These are phyloP conservation scores for Syzygium grande DNA, from an alignment of 345 rosid species.

Conservation along the genomic window DNA sequence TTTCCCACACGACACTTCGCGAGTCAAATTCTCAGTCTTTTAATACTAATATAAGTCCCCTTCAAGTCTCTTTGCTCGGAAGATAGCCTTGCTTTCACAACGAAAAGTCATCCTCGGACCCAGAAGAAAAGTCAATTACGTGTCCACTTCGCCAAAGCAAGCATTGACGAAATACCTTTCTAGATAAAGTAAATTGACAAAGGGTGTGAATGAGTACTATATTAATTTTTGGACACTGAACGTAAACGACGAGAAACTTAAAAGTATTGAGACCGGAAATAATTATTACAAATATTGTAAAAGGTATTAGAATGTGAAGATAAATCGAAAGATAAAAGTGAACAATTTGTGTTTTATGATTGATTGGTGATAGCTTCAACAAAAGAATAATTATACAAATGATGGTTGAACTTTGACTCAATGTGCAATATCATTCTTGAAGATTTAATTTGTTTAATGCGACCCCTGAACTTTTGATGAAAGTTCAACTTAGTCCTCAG, in stretches of 20 bases:
- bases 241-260: neutral
- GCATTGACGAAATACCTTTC: neutral
- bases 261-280: neutral
- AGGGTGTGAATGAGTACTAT: neutral
- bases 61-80: neutral
- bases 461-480: neutral
- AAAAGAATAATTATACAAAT: neutral
- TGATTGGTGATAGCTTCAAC: neutral
- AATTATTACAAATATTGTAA: neutral
- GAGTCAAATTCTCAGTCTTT: neutral
- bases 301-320: neutral
- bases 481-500: neutral
- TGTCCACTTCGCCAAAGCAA: neutral
- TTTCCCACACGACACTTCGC: neutral
- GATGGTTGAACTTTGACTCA: neutral
- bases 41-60: neutral
- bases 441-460: neutral
- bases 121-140: neutral
- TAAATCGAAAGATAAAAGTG: neutral
- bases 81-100: neutral
- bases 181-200: neutral
- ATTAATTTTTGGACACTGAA: neutral
- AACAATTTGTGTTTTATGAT: neutral
- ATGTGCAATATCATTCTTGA: fast-evolving
- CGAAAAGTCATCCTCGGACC: neutral